Evolutionary conservation across 257 asterid genomes (phyloP), one percentile per base, ranked within the genome.

Genomic region (Solanum bulbocastanum): DNA sequence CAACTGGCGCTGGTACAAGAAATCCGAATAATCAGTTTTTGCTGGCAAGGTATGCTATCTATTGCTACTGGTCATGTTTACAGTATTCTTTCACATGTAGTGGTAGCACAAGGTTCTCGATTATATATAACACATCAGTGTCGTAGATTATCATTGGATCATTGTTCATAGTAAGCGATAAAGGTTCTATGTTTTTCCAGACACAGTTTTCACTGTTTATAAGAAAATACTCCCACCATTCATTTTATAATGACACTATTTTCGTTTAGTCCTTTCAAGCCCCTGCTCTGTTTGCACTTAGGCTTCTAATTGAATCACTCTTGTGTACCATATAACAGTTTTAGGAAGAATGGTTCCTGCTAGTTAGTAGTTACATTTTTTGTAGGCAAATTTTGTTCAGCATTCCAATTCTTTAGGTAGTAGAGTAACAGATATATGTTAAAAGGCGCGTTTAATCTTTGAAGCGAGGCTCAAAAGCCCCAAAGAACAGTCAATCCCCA

Each of bases 1-100:
- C 98, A 46, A 92, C 98, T 30, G 99, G 98, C 25, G 89, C 95
- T 32, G 96, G 98, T 83, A 91, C 99, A 88, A 93, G 89, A 93
- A 93, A 95, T 88, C 98, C 95, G 30, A 96, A 93, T 91, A 91
- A 90, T 83, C 93, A 92, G 81, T 88, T 94, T 89, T 88, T 97
- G 91, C 91, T 96, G 88, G 99, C 98, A 62, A 97, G 99, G 99
- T 97, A 37, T 15, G 4, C 85, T 79, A 14, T 42, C 62, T 78
- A 78, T 78, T 15, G 84, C 62, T 78, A 78, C 4, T 0, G 1
- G 62, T 40, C 37, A 42, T 42, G 15, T 78, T 40, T 42, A 78
- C 37, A 13, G 3, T 25, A 13, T 76, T 76, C 7, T 76, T 32
- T 42, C 7, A 42, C 23, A 78, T 25, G 36, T 40, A 36, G n/a